A percentile compares a stretch with the other conserved stretches of the same genome.
phyloP scores from a whole-genome alignment of 208 protist species.

The Kentomonas sorsogonicus region DNA sequence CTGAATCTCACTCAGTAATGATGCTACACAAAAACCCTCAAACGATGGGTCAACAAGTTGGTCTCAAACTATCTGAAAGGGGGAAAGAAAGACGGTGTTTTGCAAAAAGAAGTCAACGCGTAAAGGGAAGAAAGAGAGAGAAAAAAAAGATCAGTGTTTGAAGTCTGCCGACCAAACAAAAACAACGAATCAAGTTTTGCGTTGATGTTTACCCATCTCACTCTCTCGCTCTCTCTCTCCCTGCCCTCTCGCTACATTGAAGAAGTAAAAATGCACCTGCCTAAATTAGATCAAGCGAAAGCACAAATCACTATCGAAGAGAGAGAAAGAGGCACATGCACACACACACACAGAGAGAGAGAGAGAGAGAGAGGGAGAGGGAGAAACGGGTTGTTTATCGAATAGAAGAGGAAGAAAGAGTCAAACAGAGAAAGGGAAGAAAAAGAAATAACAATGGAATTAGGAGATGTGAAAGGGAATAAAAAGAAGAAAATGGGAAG shows the following conservation, averaged over 20 bases:
- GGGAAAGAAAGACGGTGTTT: conserved; percentile 1
- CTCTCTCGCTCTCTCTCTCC: not conserved
- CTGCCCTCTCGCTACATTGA: not conserved
- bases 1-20: no score
- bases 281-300: not conserved
- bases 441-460: not conserved
- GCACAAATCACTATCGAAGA: not conserved
- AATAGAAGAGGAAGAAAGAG: not conserved
- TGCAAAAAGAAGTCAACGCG: not conserved
- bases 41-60: not conserved
- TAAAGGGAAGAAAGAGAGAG: conserved; percentile 12
- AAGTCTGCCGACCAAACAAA: not conserved
- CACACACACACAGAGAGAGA: not conserved
- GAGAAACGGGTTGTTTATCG: no score
- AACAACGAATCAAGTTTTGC: not conserved
- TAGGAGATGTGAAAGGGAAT: conserved; percentile 1
- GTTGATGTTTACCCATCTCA: not conserved
- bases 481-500: not conserved
- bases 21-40: not conserved
- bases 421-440: conserved; percentile 3
- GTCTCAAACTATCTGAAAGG: not conserved
- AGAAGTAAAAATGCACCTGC: not conserved
- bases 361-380: not conserved
- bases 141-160: no score
- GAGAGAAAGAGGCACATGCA: not conserved